Percentiles rank a stretch among this genome's conserved stretches.
These are phyloP conservation scores for Colletotrichum ledebouriae DNA, from an alignment of 2,329 filamentous ascomycete species.

Conservation along the genomic window DNA sequence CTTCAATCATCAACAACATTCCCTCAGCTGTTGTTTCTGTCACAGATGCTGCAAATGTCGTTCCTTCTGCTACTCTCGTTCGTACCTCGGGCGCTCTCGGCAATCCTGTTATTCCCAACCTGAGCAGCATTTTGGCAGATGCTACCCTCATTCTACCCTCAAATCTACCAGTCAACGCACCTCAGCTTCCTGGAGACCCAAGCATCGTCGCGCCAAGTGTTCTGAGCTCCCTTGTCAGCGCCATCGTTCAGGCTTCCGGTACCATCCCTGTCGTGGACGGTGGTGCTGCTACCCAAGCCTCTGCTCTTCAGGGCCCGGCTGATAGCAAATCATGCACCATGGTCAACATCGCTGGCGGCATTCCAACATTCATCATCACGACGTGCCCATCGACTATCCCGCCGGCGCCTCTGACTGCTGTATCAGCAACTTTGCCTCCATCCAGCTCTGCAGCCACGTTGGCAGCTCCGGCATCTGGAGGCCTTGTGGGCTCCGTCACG, in stretches of 20 bases:
- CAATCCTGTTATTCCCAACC: not conserved
- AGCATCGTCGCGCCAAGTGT: not conserved
- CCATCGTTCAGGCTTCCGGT: not conserved
- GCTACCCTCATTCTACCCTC: not conserved
- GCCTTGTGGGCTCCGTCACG: not conserved
- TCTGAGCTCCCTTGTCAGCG: not conserved
- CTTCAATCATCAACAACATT: not conserved
- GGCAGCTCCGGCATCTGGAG: not conserved
- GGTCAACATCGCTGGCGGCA: constrained; percentile 16
- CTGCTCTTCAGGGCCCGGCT: not conserved
- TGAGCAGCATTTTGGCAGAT: not conserved
- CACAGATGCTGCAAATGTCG: not conserved
- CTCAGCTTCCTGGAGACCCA: constrained; percentile 24
- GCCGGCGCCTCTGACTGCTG: too few relatives aligned
- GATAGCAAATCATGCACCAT: constrained; percentile 10
- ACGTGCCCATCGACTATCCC: constrained; percentile 1
- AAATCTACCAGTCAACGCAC: constrained; percentile 13
- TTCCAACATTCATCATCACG: constrained; percentile 19
- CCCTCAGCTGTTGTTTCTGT: not conserved
- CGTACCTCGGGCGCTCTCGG: not conserved
- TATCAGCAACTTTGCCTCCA: too few relatives aligned
- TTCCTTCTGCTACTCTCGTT: not conserved
- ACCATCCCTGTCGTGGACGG: not conserved
- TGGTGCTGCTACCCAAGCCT: not conserved
- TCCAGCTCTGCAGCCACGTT: not conserved